phyloP scores from a whole-genome alignment of 192 early-diverging fungal species.

The Podila clonocystis region DNA sequence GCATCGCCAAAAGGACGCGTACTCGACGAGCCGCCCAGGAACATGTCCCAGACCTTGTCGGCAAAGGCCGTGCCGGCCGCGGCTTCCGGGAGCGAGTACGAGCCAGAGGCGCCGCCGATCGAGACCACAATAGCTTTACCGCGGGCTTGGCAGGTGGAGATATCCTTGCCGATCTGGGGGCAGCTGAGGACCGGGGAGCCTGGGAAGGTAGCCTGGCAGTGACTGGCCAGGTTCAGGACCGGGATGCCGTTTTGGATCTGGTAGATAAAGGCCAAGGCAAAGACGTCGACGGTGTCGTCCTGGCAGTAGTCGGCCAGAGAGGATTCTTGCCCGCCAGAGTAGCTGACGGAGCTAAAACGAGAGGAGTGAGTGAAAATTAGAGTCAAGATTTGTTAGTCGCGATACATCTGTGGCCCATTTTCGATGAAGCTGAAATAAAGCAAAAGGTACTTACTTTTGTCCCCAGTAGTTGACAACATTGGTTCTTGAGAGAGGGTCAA shows the following conservation, averaged over 20 bases:
- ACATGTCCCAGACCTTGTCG: slow-evolving; percentile 64
- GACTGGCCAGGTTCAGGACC: slow-evolving; percentile 65
- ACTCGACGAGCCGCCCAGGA: slow-evolving; percentile 65
- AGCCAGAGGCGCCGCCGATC: slow-evolving; percentile 73
- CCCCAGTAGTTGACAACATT: slow-evolving; percentile 50
- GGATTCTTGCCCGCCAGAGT: slow-evolving; percentile 9
- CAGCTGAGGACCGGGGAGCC: slow-evolving; percentile 66
- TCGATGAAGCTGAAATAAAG: neutral
- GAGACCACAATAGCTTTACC: slow-evolving; percentile 72
- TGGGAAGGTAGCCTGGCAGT: slow-evolving; percentile 61
- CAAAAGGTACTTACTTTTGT: slow-evolving; percentile 21
- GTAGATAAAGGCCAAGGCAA: slow-evolving; percentile 69
- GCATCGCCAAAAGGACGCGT: slow-evolving; percentile 69
- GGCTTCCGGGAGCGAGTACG: slow-evolving; percentile 22
- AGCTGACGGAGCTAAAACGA: slow-evolving; percentile 12
- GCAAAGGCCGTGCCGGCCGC: slow-evolving; percentile 55
- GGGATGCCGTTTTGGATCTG: slow-evolving; percentile 60
- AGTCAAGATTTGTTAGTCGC: neutral
- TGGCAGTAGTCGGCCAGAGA: slow-evolving; percentile 63
- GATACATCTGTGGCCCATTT: neutral
- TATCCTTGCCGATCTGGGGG: slow-evolving; percentile 64
- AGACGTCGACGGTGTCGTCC: slow-evolving; percentile 64
- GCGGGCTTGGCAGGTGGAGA: slow-evolving; percentile 70
- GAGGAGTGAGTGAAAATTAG: neutral
- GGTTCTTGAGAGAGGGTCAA: slow-evolving; percentile 15